These are phyloP conservation scores for Allomyces macrogynus DNA, from an alignment of 192 early-diverging fungal genomes.

Conservation along the genomic window DNA sequence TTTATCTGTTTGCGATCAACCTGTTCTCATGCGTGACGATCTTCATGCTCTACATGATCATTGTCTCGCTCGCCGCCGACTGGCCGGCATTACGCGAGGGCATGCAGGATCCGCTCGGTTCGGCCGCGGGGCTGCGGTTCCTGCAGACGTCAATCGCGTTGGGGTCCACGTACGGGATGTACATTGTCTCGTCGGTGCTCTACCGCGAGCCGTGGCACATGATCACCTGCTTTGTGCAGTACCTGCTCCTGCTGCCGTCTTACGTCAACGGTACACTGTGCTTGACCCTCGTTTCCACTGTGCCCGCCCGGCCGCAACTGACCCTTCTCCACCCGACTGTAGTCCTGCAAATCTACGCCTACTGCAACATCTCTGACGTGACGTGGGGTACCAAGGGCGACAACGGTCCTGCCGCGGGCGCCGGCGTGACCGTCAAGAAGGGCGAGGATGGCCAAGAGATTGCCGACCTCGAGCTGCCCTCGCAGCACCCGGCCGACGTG, in stretches of 20 bases:
- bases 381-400: conserved; percentile 73
- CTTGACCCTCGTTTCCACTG: conserved; percentile 4
- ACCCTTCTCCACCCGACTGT: conserved; percentile 16
- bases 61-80: conserved; percentile 10
- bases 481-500: neutral
- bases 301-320: conserved; percentile 19
- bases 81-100: conserved; percentile 2
- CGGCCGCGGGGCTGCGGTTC: conserved; percentile 20
- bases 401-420: conserved; percentile 25
- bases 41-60: conserved; percentile 11
- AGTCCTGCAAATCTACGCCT: conserved; percentile 57
- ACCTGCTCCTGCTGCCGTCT: conserved; percentile 51
- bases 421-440: conserved; percentile 22
- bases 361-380: conserved; percentile 70
- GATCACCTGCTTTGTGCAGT: conserved; percentile 50
- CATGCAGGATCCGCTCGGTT: conserved; percentile 2
- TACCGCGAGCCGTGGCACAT: conserved; percentile 62
- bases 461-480: conserved; percentile 23
- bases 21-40: conserved; percentile 6
- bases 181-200: conserved; percentile 37
- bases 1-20: conserved; percentile 9
- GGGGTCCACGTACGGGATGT: conserved; percentile 43
- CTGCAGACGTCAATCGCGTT: conserved; percentile 30
- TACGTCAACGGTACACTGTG: conserved; percentile 47
- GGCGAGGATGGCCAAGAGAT: conserved; percentile 20